A percentile compares a stretch with the other conserved stretches of the same genome.
phyloP scores from a whole-genome alignment of 2,329 filamentous ascomycete species.

The Trichoderma brevicompactum region DNA sequence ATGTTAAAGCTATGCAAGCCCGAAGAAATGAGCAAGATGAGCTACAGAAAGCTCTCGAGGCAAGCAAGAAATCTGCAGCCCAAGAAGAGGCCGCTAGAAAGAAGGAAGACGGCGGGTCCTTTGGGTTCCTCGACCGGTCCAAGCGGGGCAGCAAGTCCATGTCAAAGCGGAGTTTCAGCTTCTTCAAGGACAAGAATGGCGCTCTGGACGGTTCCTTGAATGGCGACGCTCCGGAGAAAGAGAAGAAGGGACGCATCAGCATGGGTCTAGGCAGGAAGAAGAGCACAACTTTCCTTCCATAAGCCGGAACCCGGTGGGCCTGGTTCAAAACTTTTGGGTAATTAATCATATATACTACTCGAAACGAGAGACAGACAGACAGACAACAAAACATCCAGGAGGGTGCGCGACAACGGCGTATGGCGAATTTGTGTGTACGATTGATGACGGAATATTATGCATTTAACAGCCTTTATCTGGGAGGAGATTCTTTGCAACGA shows the following conservation, averaged over 20 bases:
- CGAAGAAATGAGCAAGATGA: constrained; percentile 65
- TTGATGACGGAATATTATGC: constrained; percentile 29
- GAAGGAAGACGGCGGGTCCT: constrained; percentile 44
- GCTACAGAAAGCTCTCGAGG: constrained; percentile 65
- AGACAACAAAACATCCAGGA: not conserved
- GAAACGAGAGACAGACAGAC: not conserved
- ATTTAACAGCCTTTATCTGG: constrained; percentile 17
- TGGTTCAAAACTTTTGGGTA: constrained; percentile 24
- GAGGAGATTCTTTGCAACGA: not conserved
- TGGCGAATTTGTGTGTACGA: constrained; percentile 31
- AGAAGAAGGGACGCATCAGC: constrained; percentile 69
- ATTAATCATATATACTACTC: constrained; percentile 3
- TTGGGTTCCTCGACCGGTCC: constrained; percentile 65
- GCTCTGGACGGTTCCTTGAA: constrained; percentile 40
- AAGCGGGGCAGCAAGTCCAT: constrained; percentile 77
- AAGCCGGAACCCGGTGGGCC: not conserved
- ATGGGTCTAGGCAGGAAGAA: constrained; percentile 73
- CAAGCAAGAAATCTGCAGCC: constrained; percentile 65
- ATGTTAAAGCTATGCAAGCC: constrained; percentile 57
- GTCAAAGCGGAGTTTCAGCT: constrained; percentile 74
- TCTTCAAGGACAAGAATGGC: constrained; percentile 57
- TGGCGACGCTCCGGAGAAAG: constrained; percentile 46
- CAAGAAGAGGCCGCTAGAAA: constrained; percentile 54
- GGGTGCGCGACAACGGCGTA: constrained; percentile 23
- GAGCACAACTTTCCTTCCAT: constrained; percentile 55